Conservation (phyloP, 805 yeast species). For the Sugiyamaella chiloensis region DNA sequence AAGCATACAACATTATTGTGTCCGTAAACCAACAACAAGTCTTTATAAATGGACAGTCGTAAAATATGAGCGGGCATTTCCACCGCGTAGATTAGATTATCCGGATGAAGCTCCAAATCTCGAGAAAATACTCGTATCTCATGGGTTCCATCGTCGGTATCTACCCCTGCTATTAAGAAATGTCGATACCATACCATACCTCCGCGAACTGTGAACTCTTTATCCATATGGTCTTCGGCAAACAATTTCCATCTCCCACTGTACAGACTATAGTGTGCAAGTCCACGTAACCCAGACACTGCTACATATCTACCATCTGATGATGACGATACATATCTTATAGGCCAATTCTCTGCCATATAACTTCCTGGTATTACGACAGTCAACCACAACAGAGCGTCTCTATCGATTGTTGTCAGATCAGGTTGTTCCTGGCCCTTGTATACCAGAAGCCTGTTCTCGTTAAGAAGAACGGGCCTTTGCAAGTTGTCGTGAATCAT, state of each 20-base stretch:
- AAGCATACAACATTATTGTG: conserved; percentile 32
- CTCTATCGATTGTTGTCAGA: conserved; percentile 40
- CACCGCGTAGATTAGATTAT: conserved; percentile 31
- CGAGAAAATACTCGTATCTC: conserved; percentile 38
- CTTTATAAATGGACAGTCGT: conserved; percentile 29
- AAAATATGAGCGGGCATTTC: conserved; percentile 33
- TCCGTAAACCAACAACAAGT: conserved; percentile 36
- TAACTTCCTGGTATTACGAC: conserved; percentile 46
- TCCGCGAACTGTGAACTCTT: conserved; percentile 36
- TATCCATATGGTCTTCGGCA: conserved; percentile 35
- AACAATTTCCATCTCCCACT: conserved; percentile 49
- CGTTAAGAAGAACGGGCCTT: conserved; percentile 43
- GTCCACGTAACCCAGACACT: conserved; percentile 48
- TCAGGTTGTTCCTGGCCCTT: conserved; percentile 46
- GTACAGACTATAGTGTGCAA: conserved; percentile 40
- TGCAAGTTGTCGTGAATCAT: conserved; percentile 33
- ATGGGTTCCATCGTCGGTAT: conserved; percentile 24
- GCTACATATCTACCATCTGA: conserved; percentile 50
- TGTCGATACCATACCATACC: conserved; percentile 39
- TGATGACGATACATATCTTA: conserved; percentile 42
- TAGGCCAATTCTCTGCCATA: conserved; percentile 43
- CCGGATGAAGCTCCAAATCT: conserved; percentile 32
- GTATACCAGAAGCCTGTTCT: conserved; percentile 42
- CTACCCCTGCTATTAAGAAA: conserved; percentile 34
- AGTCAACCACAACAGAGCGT: conserved; percentile 46